Conservation (phyloP, 2,329 filamentous ascomycete species). For the Trichoderma arundinaceum region DNA sequence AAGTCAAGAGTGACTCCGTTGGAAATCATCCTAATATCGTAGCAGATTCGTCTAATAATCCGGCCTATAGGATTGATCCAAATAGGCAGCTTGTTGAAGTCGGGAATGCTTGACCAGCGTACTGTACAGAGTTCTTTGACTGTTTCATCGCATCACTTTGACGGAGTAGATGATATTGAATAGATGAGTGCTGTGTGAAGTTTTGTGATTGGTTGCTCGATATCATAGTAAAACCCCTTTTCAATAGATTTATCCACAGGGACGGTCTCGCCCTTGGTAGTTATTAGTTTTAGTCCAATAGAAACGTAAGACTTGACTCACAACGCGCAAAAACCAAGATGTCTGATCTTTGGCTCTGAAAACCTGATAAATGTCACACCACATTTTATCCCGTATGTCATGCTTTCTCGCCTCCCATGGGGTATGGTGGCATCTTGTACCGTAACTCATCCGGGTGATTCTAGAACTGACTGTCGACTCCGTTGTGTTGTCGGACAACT, state of each 20-base stretch:
- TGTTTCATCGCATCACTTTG: slow-evolving; percentile 27
- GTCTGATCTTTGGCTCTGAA: slow-evolving; percentile 36
- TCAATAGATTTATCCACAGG: neutral
- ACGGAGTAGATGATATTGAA: neutral
- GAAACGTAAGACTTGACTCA: neutral
- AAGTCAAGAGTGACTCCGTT: slow-evolving; percentile 33
- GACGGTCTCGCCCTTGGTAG: slow-evolving; percentile 20
- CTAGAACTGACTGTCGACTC: slow-evolving; percentile 34
- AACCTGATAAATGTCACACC: neutral
- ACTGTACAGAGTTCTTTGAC: slow-evolving; percentile 30
- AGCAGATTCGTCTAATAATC: neutral
- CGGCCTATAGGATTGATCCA: slow-evolving; percentile 16
- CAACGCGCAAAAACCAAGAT: slow-evolving; percentile 40
- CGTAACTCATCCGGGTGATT: slow-evolving; percentile 41
- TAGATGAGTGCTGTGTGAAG: slow-evolving; percentile 25
- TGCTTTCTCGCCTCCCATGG: slow-evolving; percentile 30
- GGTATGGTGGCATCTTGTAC: rapidly evolving
- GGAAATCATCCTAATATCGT: slow-evolving; percentile 29
- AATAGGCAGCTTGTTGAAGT: slow-evolving; percentile 7
- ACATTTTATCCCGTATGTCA: slow-evolving; percentile 25
- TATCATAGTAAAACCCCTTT: slow-evolving; percentile 23
- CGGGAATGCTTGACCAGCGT: slow-evolving; percentile 24
- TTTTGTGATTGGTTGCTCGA: neutral
- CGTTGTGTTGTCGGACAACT: neutral
- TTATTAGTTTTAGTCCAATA: neutral